phyloP scores from a whole-genome alignment of 805 yeast genomes.

The Suhomyces sp. region DNA sequence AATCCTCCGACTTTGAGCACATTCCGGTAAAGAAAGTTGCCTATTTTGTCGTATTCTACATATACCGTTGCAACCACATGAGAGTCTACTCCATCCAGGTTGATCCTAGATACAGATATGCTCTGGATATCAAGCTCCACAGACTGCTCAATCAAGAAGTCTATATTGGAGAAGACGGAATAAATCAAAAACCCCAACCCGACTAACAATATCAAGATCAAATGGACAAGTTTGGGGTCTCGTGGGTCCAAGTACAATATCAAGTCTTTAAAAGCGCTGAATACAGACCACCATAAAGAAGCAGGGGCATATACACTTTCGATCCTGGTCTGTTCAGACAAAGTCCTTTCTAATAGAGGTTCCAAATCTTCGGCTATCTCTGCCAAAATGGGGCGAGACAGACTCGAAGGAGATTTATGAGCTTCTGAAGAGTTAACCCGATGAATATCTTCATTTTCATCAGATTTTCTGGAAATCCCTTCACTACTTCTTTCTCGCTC shows the following conservation, averaged over 20 bases:
- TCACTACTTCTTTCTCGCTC: too few species aligned
- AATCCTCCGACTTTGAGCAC: conserved; percentile 20
- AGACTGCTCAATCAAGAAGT: conserved; percentile 17
- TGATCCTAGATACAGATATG: conserved; percentile 20
- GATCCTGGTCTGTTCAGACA: neutral
- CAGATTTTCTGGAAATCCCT: too few species aligned
- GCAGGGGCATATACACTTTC: conserved; percentile 1
- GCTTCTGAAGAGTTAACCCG: neutral
- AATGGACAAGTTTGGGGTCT: conserved; percentile 6
- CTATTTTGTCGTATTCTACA: conserved; percentile 27
- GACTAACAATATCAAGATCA: conserved; percentile 4
- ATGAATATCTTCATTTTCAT: too few species aligned
- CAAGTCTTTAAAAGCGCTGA: neutral
- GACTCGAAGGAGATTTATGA: neutral
- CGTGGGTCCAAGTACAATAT: conserved; percentile 5
- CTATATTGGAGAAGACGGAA: conserved; percentile 8
- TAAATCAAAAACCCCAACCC: conserved; percentile 2
- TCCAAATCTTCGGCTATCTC: conserved; percentile 1
- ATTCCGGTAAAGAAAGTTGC: conserved; percentile 18
- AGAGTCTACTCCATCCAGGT: conserved; percentile 26
- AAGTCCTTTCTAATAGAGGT: neutral
- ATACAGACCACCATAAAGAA: neutral
- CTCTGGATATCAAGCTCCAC: conserved; percentile 21
- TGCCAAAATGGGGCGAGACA: neutral
- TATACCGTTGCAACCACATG: conserved; percentile 25